phyloP scores from a whole-genome alignment of 2,329 filamentous ascomycete genomes.

The Claviceps capensis region DNA sequence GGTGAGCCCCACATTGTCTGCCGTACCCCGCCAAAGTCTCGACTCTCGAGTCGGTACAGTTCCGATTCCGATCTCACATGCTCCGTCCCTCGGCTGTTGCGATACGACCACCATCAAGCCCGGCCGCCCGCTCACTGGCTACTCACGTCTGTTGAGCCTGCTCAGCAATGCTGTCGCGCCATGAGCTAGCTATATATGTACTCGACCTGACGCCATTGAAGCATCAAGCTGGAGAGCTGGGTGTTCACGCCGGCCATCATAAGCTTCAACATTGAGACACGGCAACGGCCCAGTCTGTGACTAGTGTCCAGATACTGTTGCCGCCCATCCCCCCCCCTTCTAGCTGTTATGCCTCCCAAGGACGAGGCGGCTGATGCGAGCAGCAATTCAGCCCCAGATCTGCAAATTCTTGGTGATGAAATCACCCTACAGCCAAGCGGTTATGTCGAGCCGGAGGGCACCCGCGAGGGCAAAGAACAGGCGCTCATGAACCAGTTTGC shows the following conservation, averaged over 20 bases:
- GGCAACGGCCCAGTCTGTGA: neutral
- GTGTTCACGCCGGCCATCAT: neutral
- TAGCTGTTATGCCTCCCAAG: slow-evolving; percentile 16
- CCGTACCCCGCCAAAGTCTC: neutral
- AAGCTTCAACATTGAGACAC: neutral
- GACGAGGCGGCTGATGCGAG: slow-evolving; percentile 17
- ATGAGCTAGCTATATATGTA: neutral
- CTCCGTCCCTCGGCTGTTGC: slow-evolving; percentile 3
- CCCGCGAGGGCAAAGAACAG: slow-evolving; percentile 45
- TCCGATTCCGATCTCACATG: slow-evolving; percentile 2
- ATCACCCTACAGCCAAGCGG: slow-evolving; percentile 64
- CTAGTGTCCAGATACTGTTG: neutral
- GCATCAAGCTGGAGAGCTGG: neutral
- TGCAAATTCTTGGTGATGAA: slow-evolving; percentile 62
- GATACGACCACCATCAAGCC: neutral
- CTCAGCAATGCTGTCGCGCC: slow-evolving; percentile 1
- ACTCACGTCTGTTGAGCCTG: neutral
- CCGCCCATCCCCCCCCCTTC: neutral
- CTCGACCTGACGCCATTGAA: neutral
- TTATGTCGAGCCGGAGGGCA: slow-evolving; percentile 39
- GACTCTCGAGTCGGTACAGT: neutral
- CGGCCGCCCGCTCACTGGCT: neutral
- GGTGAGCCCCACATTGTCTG: neutral
- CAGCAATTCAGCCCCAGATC: slow-evolving; percentile 48
- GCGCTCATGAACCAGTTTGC: slow-evolving; percentile 72